Base-by-base conservation (phyloP, 495 filamentous ascomycete species). In the Letharia lupina region DNA sequence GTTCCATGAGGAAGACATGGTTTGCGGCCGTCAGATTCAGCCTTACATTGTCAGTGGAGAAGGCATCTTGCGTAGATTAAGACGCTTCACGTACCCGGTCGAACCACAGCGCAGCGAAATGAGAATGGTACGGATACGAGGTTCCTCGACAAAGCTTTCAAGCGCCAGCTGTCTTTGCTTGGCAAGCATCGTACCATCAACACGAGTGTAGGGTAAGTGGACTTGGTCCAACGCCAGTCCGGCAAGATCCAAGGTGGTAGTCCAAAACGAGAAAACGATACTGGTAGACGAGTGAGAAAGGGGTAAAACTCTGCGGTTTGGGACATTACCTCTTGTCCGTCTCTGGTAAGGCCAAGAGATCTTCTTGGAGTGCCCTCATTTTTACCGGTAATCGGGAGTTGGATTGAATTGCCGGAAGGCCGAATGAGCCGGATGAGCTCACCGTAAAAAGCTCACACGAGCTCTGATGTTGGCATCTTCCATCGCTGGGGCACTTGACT, bases 321-420 rank as follows among this genome's bases (percentile, higher is more conserved):
- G 82, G 75, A 2, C 73, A 48, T 89, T 68, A 87, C 82, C 59
- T 79, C 77, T 65, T 84, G 79, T 65, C 83, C 78, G 80, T 44
- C 87, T 83, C 33, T 84, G 74, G 11, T 94, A 66, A 9, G 93
- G 81, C 4, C 87, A 87, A 45, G 80, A 84, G 1, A 91, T 96
- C 75, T 96, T 96, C 33, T 89, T 93, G 68, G 91, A 90, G 0
- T 89, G 93, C 0, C 90, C 89, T 59, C 80, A 81, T 74, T 96
- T 96, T 42, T 80, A 79, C 5, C 82, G 84, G 37, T 87, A 75
- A 15, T 79, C 91, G 28, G 13, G 63, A 39, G 11, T 10, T 39
- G 15, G 40, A 18, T 16, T 41, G 35, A 15, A 8, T 15, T 86
- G 47, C 78, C 69, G 86, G 83, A 54, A 75, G 33, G 18, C 33